Conservation (phyloP, 179 eudicot genomes). For the Beta macrorhiza region DNA sequence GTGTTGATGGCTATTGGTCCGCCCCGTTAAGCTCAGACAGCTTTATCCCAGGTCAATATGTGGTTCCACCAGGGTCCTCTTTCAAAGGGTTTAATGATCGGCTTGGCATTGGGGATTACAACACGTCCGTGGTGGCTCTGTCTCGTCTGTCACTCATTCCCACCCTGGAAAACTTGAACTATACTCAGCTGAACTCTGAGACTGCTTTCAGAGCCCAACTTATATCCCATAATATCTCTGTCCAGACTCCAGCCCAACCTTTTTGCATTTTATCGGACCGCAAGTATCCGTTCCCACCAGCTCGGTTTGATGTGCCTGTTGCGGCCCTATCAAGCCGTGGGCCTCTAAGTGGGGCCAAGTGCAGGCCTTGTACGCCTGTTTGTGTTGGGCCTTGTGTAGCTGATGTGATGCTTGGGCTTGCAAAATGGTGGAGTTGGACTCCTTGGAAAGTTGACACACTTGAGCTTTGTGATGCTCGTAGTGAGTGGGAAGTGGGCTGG, state of each 20-base stretch:
- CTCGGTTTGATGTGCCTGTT: conserved; percentile 59
- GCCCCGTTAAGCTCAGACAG: conserved; percentile 47
- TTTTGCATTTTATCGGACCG: conserved; percentile 83
- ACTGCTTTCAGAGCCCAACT: conserved; percentile 76
- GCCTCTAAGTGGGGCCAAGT: conserved; percentile 79
- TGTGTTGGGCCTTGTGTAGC: conserved; percentile 55
- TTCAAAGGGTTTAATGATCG: conserved; percentile 88
- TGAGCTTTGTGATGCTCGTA: conserved; percentile 66
- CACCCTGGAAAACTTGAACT: conserved; percentile 49
- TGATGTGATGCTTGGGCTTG: conserved; percentile 42
- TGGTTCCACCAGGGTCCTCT: conserved; percentile 79
- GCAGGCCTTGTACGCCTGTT: conserved; percentile 71
- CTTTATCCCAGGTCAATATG: conserved; percentile 60
- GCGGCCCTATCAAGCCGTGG: conserved; percentile 75
- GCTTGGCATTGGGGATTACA: conserved; percentile 71
- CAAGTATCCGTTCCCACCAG: conserved; percentile 56
- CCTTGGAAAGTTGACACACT: conserved; percentile 52
- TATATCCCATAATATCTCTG: conserved; percentile 35
- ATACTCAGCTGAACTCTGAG: conserved; percentile 74
- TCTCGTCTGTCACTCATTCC: conserved; percentile 82
- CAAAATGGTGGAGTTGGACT: conserved; percentile 77
- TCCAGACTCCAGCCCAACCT: conserved; percentile 41
- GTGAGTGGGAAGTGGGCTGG: conserved; percentile 77
- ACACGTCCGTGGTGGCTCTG: conserved; percentile 67
- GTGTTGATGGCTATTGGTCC: conserved; percentile 93